Evolutionary conservation across 805 yeast species (phyloP).

Genomic region (Saccharomycopsis selenospora): DNA sequence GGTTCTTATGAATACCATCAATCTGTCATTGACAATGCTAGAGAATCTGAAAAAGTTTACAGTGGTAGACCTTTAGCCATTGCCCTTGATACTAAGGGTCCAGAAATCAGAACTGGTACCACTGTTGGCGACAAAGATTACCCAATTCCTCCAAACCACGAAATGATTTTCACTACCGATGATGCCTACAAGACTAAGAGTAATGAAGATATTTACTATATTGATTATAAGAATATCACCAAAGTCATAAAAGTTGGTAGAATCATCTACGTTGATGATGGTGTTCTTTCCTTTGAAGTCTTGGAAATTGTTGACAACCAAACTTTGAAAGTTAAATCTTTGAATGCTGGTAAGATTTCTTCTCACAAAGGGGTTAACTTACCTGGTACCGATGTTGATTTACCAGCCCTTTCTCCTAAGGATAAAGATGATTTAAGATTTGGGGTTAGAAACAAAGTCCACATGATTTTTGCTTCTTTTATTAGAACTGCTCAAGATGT

Average conservation of each 20-base stretch:
- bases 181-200: slow-evolving; percentile 62
- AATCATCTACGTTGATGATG: slow-evolving; percentile 93
- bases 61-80: slow-evolving; percentile 97
- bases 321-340: slow-evolving; percentile 79
- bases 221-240: slow-evolving; percentile 95
- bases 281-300: slow-evolving; percentile 94
- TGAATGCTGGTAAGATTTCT: slow-evolving; percentile 92
- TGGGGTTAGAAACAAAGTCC: slow-evolving; percentile 96
- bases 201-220: slow-evolving; percentile 76
- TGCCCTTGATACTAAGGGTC: slow-evolving; percentile 99
- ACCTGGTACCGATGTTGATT: slow-evolving; percentile 98
- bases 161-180: slow-evolving; percentile 90
- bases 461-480: slow-evolving; percentile 98
- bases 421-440: slow-evolving; percentile 86
- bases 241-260: slow-evolving; percentile 84
- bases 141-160: slow-evolving; percentile 79
- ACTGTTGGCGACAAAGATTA: slow-evolving; percentile 74
- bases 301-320: slow-evolving; percentile 69
- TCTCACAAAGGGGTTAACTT: slow-evolving; percentile 99
- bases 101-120: slow-evolving; percentile 98
- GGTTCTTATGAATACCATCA: slow-evolving; percentile 98
- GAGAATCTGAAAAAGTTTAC: slow-evolving; percentile 83
- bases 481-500: slow-evolving; percentile 93
- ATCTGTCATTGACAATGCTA: slow-evolving; percentile 91
- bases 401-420: slow-evolving; percentile 96